Percentiles rank a stretch among this genome's conserved stretches.
Evolutionary conservation across 768 basidiomycete species (phyloP).

Genomic region (Mycena venus): DNA sequence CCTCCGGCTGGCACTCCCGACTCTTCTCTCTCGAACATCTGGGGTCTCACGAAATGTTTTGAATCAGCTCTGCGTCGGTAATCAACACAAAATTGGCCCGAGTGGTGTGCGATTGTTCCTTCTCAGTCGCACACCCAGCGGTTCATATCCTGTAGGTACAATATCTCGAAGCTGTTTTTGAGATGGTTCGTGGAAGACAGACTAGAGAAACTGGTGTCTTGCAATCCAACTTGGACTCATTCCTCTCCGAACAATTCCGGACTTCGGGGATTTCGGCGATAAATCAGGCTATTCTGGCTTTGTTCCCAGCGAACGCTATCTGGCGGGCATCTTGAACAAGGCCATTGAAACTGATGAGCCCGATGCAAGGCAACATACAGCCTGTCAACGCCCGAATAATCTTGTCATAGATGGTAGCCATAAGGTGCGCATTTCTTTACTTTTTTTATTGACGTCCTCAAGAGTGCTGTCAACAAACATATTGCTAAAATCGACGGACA

Average conservation of each 20-base stretch:
- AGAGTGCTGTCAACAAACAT: neutral
- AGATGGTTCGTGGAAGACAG: neutral
- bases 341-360: neutral
- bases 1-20: constrained; percentile 33
- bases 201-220: neutral
- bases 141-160: constrained; percentile 33
- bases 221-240: neutral
- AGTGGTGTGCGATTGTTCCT: constrained; percentile 34
- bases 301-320: constrained; percentile 37
- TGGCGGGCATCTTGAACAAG: constrained; percentile 38
- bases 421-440: neutral
- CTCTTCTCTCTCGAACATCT: constrained; percentile 29
- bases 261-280: constrained; percentile 36
- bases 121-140: constrained; percentile 34
- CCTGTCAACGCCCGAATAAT: neutral
- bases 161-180: constrained; percentile 35
- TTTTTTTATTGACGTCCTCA: neutral
- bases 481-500: neutral
- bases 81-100: constrained; percentile 43
- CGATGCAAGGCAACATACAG: neutral
- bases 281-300: constrained; percentile 35
- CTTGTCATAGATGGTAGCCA: neutral
- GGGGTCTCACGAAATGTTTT: constrained; percentile 34
- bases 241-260: constrained; percentile 21
- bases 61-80: constrained; percentile 29